Evolutionary conservation across 2,329 filamentous ascomycete genomes (phyloP).

Genomic region (Cadophora sp.): DNA sequence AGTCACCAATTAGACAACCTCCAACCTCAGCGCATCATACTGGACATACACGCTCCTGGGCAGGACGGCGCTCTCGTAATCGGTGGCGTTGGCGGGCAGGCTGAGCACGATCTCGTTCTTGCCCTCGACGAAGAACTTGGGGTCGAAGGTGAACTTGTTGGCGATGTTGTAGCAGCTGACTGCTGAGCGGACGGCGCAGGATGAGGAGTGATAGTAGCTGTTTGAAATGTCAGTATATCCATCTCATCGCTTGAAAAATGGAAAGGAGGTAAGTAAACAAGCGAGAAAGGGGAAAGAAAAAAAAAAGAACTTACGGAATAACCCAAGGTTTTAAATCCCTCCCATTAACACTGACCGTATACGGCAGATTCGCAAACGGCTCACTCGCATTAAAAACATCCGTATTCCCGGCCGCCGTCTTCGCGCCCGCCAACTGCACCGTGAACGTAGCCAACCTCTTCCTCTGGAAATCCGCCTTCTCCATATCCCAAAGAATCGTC

Average conservation of each 20-base stretch:
- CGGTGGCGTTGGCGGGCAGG: conserved; percentile 64
- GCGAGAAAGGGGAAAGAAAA: not conserved
- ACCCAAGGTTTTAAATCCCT: conserved; percentile 58
- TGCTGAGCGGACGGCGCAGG: conserved; percentile 65
- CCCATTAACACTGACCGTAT: conserved; percentile 56
- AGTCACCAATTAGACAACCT: conserved; percentile 48
- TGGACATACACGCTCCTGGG: conserved; percentile 65
- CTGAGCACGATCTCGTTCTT: conserved; percentile 63
- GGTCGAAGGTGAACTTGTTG: conserved; percentile 65
- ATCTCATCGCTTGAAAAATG: too few species aligned
- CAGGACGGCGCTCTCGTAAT: conserved; percentile 63
- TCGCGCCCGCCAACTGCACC: conserved; percentile 67
- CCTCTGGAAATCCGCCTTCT: conserved; percentile 49
- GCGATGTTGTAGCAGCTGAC: conserved; percentile 67
- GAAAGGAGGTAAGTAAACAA: too few species aligned
- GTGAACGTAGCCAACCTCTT: conserved; percentile 62
- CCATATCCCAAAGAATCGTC: conserved; percentile 61
- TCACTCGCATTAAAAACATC: conserved; percentile 62
- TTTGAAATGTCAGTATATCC: too few species aligned
- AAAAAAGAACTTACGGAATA: conserved; percentile 55
- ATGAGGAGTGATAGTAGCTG: conserved; percentile 61
- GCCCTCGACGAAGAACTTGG: conserved; percentile 55
- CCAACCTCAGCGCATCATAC: conserved; percentile 68
- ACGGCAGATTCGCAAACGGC: conserved; percentile 59
- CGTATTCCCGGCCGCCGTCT: conserved; percentile 67